Evolutionary conservation across 2,329 filamentous ascomycete species (phyloP), one percentile per base, ranked within the genome.

Genomic region (Clonostachys byssicola): DNA sequence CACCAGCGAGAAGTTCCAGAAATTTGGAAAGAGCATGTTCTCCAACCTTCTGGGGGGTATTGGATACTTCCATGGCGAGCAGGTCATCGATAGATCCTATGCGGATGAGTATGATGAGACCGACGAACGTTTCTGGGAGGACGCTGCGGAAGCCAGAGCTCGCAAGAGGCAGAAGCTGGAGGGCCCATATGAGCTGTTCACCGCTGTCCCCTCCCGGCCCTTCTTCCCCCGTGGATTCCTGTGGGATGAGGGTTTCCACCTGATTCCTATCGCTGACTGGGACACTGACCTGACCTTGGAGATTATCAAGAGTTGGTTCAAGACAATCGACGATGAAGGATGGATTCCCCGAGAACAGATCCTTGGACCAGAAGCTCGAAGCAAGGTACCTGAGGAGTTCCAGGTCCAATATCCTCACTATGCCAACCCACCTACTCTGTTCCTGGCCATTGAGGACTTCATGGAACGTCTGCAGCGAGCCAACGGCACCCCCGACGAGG

Each of bases 261-360:
- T 99, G 35, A 74, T 96, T 43, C 92, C 92, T 2, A 85, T 99
- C 46, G 80, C 90, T 17, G 92, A 99, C 54, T 99, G 92, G 88
- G 94, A 99, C 62, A 82, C 91, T 45, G 92, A 96, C 60, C 77
- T 97, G 45, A 85, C 89, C 4, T 72, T 87, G 33, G 90, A 96
- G 52, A 90, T 99, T 54, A 80, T 97, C 52, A 89, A 87, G 70
- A 96, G 89, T 67, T 99, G 94, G 94, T 95, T 95, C 71, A 90
- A 86, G 53, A 80, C 95, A 16, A 96, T 97, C 81, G 94, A 99
- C 55, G 88, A 94, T 14, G 91, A 97, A 63, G 94, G 94, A 46
- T 99, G 94, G 94, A 97, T 99, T 61, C 89, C 86, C 4, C 86
- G 94, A 45, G 94, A 99, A 71, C 92, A 96, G 68, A 97, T 99